Evolutionary conservation across 768 basidiomycete genomes (phyloP), one percentile per base, ranked within the genome.

Genomic region (Mycena pura): DNA sequence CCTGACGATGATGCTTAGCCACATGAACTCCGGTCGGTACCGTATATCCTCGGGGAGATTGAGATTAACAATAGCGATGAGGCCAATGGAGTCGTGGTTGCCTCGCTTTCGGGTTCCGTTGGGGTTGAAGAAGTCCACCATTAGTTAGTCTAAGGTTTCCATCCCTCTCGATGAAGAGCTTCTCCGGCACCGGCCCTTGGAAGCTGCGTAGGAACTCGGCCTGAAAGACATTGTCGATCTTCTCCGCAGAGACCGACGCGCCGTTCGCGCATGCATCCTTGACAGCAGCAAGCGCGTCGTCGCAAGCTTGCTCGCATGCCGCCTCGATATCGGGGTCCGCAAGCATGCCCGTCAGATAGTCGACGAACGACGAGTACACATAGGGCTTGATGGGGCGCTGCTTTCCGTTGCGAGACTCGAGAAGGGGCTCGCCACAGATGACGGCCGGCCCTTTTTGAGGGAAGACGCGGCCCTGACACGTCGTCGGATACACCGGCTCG

Each of bases 1-100:
- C 14, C 76, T 67, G 6, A 67, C 68, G 14, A 76, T 65, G 15
- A 76, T 73, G 5, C 68, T 60, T 15, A 75, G 56, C 44, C 65
- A 75, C 65, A 77, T 67, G 54, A 74, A 72, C 60, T 76, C 70
- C 2, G 62, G 53, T 32, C 71, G 68, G 66, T 73, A 74, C 10
- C 70, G 62, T 22, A 74, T 62, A 31, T 72, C 58, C 7, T 44
- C 50, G 1, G 74, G 74, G 5, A 78, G 69, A 50, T 74, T 77
- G 6, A 76, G 60, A 49, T 69, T 73, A 10, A 67, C 67, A 32
- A 72, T 60, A 11, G 69, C 72, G 19, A 77, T 72, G 10, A 76
- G 52, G 6, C 73, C 71, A 5, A 64, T 56, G 19, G 72, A 75
- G 3, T 63, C 66, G 24, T 43, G 61, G 9, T 60, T 61, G 11